Conservation (phyloP, 2,329 filamentous ascomycete species). For the Sporothrix inflata region DNA sequence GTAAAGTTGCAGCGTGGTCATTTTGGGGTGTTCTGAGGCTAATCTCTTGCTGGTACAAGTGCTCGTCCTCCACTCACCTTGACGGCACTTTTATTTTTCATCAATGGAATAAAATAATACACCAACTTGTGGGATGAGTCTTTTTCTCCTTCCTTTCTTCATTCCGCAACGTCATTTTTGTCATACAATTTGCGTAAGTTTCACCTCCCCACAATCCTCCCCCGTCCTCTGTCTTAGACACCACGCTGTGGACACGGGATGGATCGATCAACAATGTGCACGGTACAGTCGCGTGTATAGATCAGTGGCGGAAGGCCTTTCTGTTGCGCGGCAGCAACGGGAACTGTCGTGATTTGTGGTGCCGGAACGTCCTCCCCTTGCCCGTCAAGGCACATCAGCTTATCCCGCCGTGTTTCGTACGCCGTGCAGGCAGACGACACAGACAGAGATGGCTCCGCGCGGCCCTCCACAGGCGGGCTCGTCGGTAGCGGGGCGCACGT, state of each 20-base stretch:
- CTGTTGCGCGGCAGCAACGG: background rate
- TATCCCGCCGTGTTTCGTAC: background rate
- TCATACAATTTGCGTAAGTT: too few species aligned
- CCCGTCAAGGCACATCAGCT: background rate
- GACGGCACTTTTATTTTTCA: too few species aligned
- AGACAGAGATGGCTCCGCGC: background rate
- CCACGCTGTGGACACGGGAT: background rate
- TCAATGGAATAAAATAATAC: too few species aligned
- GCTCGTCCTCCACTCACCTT: too few species aligned
- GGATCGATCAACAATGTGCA: background rate
- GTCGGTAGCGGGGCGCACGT: constrained; percentile 37
- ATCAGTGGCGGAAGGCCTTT: background rate
- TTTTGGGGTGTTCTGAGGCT: too few species aligned
- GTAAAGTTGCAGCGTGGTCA: too few species aligned
- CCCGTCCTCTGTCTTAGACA: background rate
- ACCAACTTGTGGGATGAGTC: too few species aligned
- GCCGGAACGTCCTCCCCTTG: too few species aligned
- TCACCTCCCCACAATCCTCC: background rate
- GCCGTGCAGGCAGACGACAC: background rate
- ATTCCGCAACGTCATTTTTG: too few species aligned
- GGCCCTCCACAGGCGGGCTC: constrained; percentile 40
- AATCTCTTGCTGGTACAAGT: too few species aligned
- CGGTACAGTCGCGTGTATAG: background rate
- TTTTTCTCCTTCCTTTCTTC: too few species aligned
- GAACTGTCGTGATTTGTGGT: background rate